These are phyloP conservation scores for Fusarium floridanum DNA, from an alignment of 2,329 filamentous ascomycete genomes.

Conservation along the genomic window DNA sequence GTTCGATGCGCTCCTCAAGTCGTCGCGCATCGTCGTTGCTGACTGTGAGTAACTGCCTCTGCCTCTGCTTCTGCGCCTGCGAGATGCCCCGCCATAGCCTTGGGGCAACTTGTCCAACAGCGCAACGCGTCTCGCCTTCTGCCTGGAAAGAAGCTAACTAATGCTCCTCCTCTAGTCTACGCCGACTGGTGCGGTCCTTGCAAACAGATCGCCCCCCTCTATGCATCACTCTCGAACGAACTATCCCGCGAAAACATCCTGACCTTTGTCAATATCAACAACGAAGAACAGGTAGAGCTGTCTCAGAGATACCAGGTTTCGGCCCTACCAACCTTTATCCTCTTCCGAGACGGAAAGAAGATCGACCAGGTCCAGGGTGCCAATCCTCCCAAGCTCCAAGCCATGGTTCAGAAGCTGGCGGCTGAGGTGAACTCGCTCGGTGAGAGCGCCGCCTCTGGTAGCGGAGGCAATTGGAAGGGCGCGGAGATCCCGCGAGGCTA, in stretches of 20 bases:
- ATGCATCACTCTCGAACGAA: slow-evolving; percentile 79
- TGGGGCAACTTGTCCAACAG: slow-evolving; percentile 21
- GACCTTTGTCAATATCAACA: slow-evolving; percentile 90
- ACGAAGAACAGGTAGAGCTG: slow-evolving; percentile 80
- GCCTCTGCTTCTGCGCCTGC: neutral
- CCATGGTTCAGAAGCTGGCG: slow-evolving; percentile 78
- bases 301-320: slow-evolving; percentile 79
- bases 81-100: slow-evolving; percentile 39
- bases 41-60: slow-evolving; percentile 76
- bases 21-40: slow-evolving; percentile 83
- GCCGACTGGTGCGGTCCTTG: slow-evolving; percentile 90
- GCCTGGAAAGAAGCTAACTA: slow-evolving; percentile 29
- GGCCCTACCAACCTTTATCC: slow-evolving; percentile 89
- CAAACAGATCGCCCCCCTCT: slow-evolving; percentile 85
- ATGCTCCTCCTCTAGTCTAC: slow-evolving; percentile 72
- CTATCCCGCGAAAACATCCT: slow-evolving; percentile 80
- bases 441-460: slow-evolving; percentile 55
- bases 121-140: slow-evolving; percentile 29
- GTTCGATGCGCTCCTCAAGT: slow-evolving; percentile 76
- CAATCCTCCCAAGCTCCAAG: slow-evolving; percentile 77
- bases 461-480: slow-evolving; percentile 75
- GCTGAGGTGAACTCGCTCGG: slow-evolving; percentile 73
- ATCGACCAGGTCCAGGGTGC: slow-evolving; percentile 80
- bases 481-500: slow-evolving; percentile 84
- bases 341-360: slow-evolving; percentile 80